Evolutionary conservation across 23 red algal species (phyloP).

Genomic region (Pyropia yezoensis): DNA sequence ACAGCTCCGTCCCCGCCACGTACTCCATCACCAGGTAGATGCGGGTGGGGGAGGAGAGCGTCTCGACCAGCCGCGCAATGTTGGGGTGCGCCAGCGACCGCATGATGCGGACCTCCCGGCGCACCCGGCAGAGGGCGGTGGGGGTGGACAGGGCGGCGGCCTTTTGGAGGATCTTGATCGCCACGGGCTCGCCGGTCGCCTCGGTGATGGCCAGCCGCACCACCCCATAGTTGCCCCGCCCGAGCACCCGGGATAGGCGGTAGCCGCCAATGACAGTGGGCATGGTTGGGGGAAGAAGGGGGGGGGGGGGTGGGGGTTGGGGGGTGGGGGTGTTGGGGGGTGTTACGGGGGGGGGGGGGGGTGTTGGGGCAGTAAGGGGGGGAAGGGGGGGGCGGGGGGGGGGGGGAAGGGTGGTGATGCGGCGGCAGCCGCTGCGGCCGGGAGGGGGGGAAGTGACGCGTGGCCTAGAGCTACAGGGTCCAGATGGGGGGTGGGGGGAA

Average conservation of each 20-base stretch:
- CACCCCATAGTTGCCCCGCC: slow-evolving; percentile 88
- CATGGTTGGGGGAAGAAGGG: no score
- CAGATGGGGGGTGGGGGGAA: no score
- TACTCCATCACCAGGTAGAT: slow-evolving; percentile 68
- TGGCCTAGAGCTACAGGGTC: no score
- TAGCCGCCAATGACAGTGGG: slow-evolving; percentile 40
- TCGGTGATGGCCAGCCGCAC: slow-evolving; percentile 68
- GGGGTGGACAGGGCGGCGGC: slow-evolving; percentile 53
- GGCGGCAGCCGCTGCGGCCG: no score
- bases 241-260: slow-evolving; percentile 61
- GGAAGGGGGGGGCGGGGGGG: no score
- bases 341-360: no score
- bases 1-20: slow-evolving; percentile 40
- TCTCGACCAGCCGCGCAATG: slow-evolving; percentile 69
- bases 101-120: slow-evolving; percentile 71
- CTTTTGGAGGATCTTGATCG: slow-evolving; percentile 90
- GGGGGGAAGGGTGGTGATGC: no score
- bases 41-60: slow-evolving; percentile 56
- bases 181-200: slow-evolving; percentile 62
- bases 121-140: slow-evolving; percentile 48
- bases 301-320: no score
- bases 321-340: no score
- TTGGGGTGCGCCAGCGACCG: slow-evolving; percentile 72
- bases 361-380: no score
- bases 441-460: no score